phyloP scores from a whole-genome alignment of 2,329 filamentous ascomycete species.

The Bipolaris zeicola region DNA sequence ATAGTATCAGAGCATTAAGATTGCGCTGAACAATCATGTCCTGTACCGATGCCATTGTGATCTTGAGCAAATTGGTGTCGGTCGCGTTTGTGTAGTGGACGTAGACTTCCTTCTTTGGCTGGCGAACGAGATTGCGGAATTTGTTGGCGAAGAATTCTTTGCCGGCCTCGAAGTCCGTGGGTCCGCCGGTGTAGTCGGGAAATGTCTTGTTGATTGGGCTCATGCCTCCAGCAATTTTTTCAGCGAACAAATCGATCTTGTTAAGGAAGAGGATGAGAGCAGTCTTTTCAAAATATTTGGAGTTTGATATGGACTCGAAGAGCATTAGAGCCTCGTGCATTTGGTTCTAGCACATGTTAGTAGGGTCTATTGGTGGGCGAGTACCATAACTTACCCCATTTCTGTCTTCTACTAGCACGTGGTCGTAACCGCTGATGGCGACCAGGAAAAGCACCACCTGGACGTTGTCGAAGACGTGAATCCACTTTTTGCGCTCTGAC shows the following conservation, averaged over 20 bases:
- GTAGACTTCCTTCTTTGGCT: conserved; percentile 58
- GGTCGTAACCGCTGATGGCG: conserved; percentile 94
- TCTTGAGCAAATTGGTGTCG: conserved; percentile 62
- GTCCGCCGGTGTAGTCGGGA: conserved; percentile 54
- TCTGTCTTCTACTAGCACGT: conserved; percentile 94
- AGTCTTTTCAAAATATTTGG: conserved; percentile 58
- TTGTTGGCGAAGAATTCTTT: conserved; percentile 59
- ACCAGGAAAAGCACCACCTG: conserved; percentile 92
- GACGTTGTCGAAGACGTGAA: conserved; percentile 95
- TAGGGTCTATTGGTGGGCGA: background rate
- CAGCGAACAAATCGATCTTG: conserved; percentile 60
- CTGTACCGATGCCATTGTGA: conserved; percentile 59
- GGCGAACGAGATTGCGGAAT: conserved; percentile 57
- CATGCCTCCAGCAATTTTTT: conserved; percentile 55
- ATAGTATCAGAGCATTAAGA: conserved; percentile 56
- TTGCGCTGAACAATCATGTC: conserved; percentile 62
- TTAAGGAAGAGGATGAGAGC: conserved; percentile 60
- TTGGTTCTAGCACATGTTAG: conserved; percentile 53
- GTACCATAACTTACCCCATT: conserved; percentile 74
- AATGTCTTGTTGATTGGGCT: conserved; percentile 57
- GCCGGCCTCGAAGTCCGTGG: conserved; percentile 55
- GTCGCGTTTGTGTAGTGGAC: conserved; percentile 60
- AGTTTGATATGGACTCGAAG: conserved; percentile 60
- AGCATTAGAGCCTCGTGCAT: conserved; percentile 61
- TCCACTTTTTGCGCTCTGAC: conserved; percentile 99